Percentiles rank a stretch among this genome's conserved stretches.
Evolutionary conservation across 768 basidiomycete species (phyloP).

Genomic region (Mrakia gelida): DNA sequence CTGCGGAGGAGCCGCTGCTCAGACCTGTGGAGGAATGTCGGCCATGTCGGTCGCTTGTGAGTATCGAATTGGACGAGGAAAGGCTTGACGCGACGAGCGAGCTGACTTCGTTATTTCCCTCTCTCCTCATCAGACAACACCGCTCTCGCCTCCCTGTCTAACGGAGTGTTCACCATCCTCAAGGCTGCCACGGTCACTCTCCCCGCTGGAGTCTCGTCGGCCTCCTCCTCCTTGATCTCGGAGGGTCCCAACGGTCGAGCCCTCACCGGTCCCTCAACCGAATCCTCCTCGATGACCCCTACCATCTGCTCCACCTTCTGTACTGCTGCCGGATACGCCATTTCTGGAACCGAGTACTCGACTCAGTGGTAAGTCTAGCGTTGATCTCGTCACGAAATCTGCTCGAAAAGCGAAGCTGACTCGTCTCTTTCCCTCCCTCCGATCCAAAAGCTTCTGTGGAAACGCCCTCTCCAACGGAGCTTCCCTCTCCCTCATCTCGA

Average conservation of each 20-base stretch:
- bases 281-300: too few species aligned
- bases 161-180: constrained; percentile 3
- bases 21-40: constrained; percentile 30
- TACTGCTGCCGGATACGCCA: too few species aligned
- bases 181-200: neutral
- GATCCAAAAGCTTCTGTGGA: constrained; percentile 49
- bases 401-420: too few species aligned
- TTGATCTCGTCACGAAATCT: too few species aligned
- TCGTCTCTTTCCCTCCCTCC: too few species aligned
- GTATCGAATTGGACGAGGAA: constrained; percentile 18
- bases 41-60: constrained; percentile 33
- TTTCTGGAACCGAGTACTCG: too few species aligned
- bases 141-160: neutral
- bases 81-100: neutral
- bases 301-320: too few species aligned
- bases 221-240: constrained; percentile 3
- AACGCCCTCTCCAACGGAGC: constrained; percentile 48
- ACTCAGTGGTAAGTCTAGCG: too few species aligned
- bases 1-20: constrained; percentile 16
- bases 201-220: neutral
- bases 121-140: constrained; percentile 9
- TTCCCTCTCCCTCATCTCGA: constrained; percentile 10
- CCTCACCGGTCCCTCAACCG: too few species aligned
- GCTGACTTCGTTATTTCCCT: neutral
- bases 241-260: constrained; percentile 33